phyloP scores from a whole-genome alignment of 2,329 filamentous ascomycete genomes.

The Penicillium sp. region DNA sequence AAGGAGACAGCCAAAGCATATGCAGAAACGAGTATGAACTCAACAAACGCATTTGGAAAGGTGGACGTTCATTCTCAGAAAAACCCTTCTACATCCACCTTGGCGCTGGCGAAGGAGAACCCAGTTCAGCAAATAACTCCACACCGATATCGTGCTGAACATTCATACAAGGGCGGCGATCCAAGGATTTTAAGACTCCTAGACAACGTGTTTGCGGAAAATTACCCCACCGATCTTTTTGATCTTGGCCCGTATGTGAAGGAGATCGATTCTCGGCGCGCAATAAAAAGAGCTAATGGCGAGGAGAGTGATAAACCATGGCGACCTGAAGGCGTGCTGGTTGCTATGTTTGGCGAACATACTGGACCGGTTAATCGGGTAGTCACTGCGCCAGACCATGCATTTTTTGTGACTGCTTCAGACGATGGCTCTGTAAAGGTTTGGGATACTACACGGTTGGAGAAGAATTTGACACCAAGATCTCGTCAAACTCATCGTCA shows the following conservation, averaged over 20 bases:
- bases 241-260: slow-evolving; percentile 77
- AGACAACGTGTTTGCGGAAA: slow-evolving; percentile 75
- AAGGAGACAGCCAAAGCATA: slow-evolving; percentile 57
- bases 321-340: slow-evolving; percentile 77
- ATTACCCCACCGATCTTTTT: slow-evolving; percentile 56
- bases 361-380: slow-evolving; percentile 76
- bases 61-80: slow-evolving; percentile 52
- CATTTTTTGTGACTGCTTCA: slow-evolving; percentile 90
- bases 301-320: slow-evolving; percentile 61
- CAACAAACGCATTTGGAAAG: slow-evolving; percentile 61
- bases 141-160: slow-evolving; percentile 58
- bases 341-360: slow-evolving; percentile 88
- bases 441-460: slow-evolving; percentile 86
- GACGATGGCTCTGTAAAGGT: slow-evolving; percentile 88
- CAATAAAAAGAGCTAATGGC: slow-evolving; percentile 53
- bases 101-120: slow-evolving; percentile 33
- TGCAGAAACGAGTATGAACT: slow-evolving; percentile 63
- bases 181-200: slow-evolving; percentile 61
- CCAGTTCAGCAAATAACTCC: slow-evolving; percentile 23
- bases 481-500: slow-evolving; percentile 84
- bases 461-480: slow-evolving; percentile 84
- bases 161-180: slow-evolving; percentile 80
- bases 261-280: slow-evolving; percentile 54
- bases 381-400: slow-evolving; percentile 78
- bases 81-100: slow-evolving; percentile 32